phyloP scores from a whole-genome alignment of 192 early-diverging fungal genomes.

The Mortierella alpina region DNA sequence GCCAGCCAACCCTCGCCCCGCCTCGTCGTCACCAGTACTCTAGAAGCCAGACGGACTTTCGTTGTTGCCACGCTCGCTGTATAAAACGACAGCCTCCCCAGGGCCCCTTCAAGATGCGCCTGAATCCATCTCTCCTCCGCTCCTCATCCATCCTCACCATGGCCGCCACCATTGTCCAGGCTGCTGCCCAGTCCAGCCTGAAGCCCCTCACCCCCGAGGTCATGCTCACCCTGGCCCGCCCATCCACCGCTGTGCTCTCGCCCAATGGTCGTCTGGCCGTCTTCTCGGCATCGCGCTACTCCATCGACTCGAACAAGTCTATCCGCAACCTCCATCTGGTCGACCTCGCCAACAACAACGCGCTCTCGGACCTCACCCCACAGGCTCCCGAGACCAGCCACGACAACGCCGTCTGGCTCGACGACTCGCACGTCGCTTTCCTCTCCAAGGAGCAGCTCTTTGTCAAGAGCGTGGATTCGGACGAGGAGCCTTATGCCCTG shows the following conservation, averaged over 20 bases:
- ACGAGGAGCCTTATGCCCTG: constrained; percentile 54
- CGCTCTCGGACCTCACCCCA: constrained; percentile 57
- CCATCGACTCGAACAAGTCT: constrained; percentile 63
- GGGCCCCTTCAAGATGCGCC: not conserved
- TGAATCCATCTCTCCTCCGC: constrained; percentile 13
- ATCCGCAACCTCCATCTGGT: constrained; percentile 65
- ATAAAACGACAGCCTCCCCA: no score
- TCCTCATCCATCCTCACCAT: constrained; percentile 30
- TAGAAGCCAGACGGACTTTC: no score
- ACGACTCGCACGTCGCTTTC: constrained; percentile 57
- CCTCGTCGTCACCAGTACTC: no score
- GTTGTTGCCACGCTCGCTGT: no score
- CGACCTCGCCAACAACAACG: constrained; percentile 53
- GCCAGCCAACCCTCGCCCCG: no score
- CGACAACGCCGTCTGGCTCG: constrained; percentile 61
- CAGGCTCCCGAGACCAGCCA: constrained; percentile 52
- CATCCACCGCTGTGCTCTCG: constrained; percentile 61
- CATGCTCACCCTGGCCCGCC: constrained; percentile 72
- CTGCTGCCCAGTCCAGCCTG: not conserved
- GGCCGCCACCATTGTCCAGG: constrained; percentile 6
- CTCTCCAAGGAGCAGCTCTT: constrained; percentile 58
- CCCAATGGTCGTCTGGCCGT: constrained; percentile 63
- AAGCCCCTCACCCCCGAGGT: constrained; percentile 64
- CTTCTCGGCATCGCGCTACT: constrained; percentile 72
- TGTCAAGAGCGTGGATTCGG: constrained; percentile 45